Evolutionary conservation across 306 rosid genomes (phyloP).

Genomic region (Arachis hypogaea): DNA sequence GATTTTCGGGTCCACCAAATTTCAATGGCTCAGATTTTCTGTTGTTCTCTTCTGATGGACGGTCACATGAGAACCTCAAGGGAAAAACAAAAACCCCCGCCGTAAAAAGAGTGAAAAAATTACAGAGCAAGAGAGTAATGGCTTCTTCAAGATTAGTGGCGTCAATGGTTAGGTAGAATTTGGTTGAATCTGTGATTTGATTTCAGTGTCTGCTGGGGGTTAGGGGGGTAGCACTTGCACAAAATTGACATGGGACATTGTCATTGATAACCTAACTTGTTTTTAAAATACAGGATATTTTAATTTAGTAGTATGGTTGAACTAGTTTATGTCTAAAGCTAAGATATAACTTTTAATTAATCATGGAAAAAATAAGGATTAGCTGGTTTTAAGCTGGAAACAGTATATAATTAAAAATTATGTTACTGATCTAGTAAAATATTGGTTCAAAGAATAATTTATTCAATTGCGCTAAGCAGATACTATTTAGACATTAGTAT

Average conservation of each 20-base stretch:
- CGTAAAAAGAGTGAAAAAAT: not conserved
- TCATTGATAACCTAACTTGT: not conserved
- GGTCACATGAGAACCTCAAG: slow-evolving; percentile 12
- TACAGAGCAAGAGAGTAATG: not conserved
- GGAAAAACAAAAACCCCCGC: not conserved
- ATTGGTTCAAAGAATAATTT: too few species aligned
- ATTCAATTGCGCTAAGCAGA: too few species aligned
- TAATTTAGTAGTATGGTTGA: too few species aligned
- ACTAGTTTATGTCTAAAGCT: too few species aligned
- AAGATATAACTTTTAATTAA: too few species aligned
- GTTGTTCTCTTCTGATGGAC: not conserved
- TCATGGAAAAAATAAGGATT: too few species aligned
- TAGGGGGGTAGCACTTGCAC: slow-evolving; percentile 18
- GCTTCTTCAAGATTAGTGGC: not conserved
- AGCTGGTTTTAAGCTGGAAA: too few species aligned
- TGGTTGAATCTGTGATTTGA: not conserved
- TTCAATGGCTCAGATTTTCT: slow-evolving; percentile 35
- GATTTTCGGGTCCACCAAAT: slow-evolving; percentile 48
- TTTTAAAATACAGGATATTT: too few species aligned
- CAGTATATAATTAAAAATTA: too few species aligned
- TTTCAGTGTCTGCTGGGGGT: not conserved
- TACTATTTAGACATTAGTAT: too few species aligned
- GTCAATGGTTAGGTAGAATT: not conserved
- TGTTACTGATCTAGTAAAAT: too few species aligned
- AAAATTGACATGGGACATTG: not conserved